A percentile compares a stretch with the other conserved stretches of the same genome.
phyloP scores from a whole-genome alignment of 1,139 yeast genomes.

The Kurtzmaniella quercitrusa region DNA sequence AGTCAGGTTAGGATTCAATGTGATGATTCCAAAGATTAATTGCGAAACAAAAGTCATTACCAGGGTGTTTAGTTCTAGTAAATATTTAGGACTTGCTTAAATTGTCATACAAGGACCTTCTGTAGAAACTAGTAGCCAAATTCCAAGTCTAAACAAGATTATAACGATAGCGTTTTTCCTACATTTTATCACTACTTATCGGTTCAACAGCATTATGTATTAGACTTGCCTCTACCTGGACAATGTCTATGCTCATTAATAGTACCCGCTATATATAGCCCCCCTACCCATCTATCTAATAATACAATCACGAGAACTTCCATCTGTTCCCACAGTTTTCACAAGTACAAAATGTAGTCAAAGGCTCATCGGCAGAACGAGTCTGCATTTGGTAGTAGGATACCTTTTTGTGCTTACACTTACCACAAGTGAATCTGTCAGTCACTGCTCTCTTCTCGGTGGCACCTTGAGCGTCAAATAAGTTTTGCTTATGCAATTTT shows the following conservation, averaged over 20 bases:
- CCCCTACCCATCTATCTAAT: neutral
- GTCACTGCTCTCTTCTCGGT: slow-evolving; percentile 94
- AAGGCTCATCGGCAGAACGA: slow-evolving; percentile 96
- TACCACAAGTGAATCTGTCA: slow-evolving; percentile 94
- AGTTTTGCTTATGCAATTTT: slow-evolving; percentile 78
- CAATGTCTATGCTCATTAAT: neutral
- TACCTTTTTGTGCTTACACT: slow-evolving; percentile 94
- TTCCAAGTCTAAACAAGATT: no score
- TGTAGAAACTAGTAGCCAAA: no score
- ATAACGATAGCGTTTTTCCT: neutral
- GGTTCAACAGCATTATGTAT: neutral
- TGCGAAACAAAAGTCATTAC: no score
- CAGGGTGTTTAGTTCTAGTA: no score
- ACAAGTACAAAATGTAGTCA: slow-evolving; percentile 96
- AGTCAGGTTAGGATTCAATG: neutral
- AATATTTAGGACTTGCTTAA: no score
- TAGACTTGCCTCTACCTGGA: neutral
- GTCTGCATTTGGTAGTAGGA: slow-evolving; percentile 98
- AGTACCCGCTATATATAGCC: neutral
- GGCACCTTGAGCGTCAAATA: slow-evolving; percentile 98
- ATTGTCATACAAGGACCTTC: no score
- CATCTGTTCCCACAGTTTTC: slow-evolving; percentile 97
- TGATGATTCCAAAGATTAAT: no score
- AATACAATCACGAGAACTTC: slow-evolving; percentile 69
- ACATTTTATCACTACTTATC: neutral